These are phyloP conservation scores for Nothophaeocryptopus gaeumannii DNA, from an alignment of 2,329 filamentous ascomycete species.

Conservation along the genomic window DNA sequence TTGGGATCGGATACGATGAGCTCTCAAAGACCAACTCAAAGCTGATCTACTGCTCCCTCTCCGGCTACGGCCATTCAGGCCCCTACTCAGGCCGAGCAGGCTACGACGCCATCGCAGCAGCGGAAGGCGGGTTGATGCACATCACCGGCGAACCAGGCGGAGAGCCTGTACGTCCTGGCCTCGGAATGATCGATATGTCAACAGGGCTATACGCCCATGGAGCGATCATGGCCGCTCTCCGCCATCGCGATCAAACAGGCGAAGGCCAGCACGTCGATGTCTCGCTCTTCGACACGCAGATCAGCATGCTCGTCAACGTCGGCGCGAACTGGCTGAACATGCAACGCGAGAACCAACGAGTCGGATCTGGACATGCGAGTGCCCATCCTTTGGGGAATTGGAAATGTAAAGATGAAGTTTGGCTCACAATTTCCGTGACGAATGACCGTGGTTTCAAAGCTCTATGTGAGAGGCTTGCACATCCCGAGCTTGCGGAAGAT, in stretches of 20 bases:
- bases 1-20: conserved; percentile 39
- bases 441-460: conserved; percentile 37
- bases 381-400: conserved; percentile 46
- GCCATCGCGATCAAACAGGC: conserved; percentile 34
- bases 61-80: conserved; percentile 40
- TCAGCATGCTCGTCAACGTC: conserved; percentile 41
- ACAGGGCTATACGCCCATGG: conserved; percentile 44
- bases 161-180: conserved; percentile 38
- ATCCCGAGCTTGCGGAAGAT: conserved; percentile 21
- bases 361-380: conserved; percentile 44
- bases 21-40: conserved; percentile 36
- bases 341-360: conserved; percentile 39
- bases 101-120: conserved; percentile 43
- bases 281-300: conserved; percentile 43
- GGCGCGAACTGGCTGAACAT: conserved; percentile 38
- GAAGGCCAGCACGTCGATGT: conserved; percentile 43
- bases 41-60: conserved; percentile 42
- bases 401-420: conserved; percentile 32
- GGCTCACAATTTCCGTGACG: conserved; percentile 35
- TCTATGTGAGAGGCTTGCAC: conserved; percentile 24
- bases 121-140: conserved; percentile 41
- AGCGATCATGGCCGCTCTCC: conserved; percentile 40
- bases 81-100: conserved; percentile 41
- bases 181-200: conserved; percentile 43
- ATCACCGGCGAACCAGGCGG: conserved; percentile 41